These are phyloP conservation scores for Quillaja saponaria DNA, from an alignment of 306 rosid species.

Conservation along the genomic window DNA sequence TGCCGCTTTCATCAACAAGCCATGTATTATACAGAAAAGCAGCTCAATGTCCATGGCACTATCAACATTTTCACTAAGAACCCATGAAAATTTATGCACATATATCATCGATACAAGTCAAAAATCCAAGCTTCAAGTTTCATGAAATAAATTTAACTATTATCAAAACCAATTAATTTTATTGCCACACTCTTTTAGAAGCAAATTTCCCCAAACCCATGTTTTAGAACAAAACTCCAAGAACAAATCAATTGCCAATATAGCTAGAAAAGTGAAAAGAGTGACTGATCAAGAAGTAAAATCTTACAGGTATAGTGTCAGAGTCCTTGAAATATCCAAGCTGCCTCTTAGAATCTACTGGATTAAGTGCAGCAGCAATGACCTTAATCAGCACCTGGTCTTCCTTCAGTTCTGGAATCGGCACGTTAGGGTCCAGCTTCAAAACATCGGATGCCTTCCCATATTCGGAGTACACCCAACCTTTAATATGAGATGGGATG, in stretches of 20 bases:
- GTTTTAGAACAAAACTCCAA: slow-evolving; percentile 7
- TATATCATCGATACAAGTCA: too few species aligned
- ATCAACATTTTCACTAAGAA: too few species aligned
- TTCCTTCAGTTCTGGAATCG: slow-evolving; percentile 45
- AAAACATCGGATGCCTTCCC: slow-evolving; percentile 52
- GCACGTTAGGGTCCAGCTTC: slow-evolving; percentile 42
- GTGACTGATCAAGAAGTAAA: neutral
- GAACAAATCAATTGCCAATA: neutral
- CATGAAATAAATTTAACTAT: too few species aligned
- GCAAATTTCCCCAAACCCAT: too few species aligned
- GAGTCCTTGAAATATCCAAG: slow-evolving; percentile 35
- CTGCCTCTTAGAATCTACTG: slow-evolving; percentile 58
- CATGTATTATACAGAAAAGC: too few species aligned
- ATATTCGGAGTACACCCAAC: slow-evolving; percentile 57
- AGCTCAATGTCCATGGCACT: too few species aligned
- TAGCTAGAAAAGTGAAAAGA: neutral
- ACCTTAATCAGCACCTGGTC: slow-evolving; percentile 72
- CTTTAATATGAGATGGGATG: slow-evolving; percentile 44
- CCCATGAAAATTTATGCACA: too few species aligned
- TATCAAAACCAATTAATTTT: too few species aligned
- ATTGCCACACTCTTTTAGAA: slow-evolving; percentile 24
- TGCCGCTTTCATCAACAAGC: too few species aligned
- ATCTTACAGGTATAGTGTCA: slow-evolving; percentile 45
- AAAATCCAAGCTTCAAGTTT: too few species aligned
- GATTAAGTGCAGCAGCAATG: slow-evolving; percentile 68